phyloP scores from a whole-genome alignment of 2,329 filamentous ascomycete species.

The Lasiodiplodia citricola region DNA sequence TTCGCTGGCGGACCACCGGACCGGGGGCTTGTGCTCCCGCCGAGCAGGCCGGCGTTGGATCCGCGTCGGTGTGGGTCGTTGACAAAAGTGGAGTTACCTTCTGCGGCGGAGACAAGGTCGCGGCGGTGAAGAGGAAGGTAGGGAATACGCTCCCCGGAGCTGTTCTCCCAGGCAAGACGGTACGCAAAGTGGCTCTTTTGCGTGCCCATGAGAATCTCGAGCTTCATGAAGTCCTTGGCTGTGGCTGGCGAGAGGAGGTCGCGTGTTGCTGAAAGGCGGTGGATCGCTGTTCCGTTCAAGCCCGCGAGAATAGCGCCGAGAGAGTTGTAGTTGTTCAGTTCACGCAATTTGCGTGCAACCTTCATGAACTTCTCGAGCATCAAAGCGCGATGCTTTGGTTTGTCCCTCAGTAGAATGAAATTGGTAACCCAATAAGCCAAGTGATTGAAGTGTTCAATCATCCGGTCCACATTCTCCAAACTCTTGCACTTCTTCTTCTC shows the following conservation, averaged over 20 bases:
- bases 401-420: slow-evolving; percentile 78
- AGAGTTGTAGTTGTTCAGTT: slow-evolving; percentile 96
- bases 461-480: slow-evolving; percentile 86
- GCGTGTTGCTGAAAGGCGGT: slow-evolving; percentile 80
- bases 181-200: slow-evolving; percentile 94
- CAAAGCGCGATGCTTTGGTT: slow-evolving; percentile 89
- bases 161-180: slow-evolving; percentile 97
- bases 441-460: slow-evolving; percentile 81
- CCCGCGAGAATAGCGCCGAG: slow-evolving; percentile 93
- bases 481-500: slow-evolving; percentile 77
- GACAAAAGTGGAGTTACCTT: slow-evolving; percentile 89
- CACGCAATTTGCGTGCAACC: slow-evolving; percentile 80
- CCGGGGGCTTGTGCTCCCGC: slow-evolving; percentile 3
- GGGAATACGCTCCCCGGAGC: slow-evolving; percentile 84
- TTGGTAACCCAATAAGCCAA: slow-evolving; percentile 62
- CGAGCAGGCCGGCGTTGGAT: neutral
- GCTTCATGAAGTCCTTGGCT: slow-evolving; percentile 83
- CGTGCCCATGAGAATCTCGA: slow-evolving; percentile 91
- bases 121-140: slow-evolving; percentile 89
- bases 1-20: slow-evolving; percentile 35
- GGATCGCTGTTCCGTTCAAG: slow-evolving; percentile 85
- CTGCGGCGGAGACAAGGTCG: slow-evolving; percentile 89
- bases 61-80: slow-evolving; percentile 50
- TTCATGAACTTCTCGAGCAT: slow-evolving; percentile 97
- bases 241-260: slow-evolving; percentile 73